Evolutionary conservation across 148 eudicot genomes (phyloP), one percentile per base, ranked within the genome.

Genomic region (Rhododendron williamsianum): DNA sequence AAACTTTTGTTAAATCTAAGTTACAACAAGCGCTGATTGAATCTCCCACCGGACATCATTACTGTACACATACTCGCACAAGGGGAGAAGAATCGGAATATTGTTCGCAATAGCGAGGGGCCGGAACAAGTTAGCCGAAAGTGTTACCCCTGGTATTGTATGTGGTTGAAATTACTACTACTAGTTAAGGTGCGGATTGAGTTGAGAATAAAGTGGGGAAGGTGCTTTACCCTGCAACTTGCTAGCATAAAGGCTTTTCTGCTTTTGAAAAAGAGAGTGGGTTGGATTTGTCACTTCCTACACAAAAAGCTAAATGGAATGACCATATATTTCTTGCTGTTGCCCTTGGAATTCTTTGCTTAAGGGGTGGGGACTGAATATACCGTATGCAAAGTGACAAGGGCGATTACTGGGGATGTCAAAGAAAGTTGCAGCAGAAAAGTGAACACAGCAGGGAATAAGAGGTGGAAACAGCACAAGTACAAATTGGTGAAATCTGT

Each of bases 201-300:
- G 54, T 38, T 81, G 74, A 87, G 91, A 92, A 91, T 93, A 91
- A 92, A 92, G 93, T 81, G 35, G 83, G 38, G 74, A 41, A 58
- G 80, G 86, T 86, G 90, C 92, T 89, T 90, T 92, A 52, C 76
- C 63, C 80, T 89, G 91, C 92, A 88, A 91, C 84, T 87, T 91
- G 90, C 88, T 83, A 86, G 87, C 87, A 87, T 69, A 88, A 82
- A 91, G 84, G 84, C 86, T 85, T 58, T 58, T 80, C 86, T 87
- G 80, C 87, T 90, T 90, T 92, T 71, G 86, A 60, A 88, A 87
- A 91, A 90, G 85, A 78, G 80, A 90, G 86, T 85, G 86, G 86
- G 91, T 23, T 71, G 81, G 80, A 86, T 71, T 88, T 90, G 92
- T 71, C 76, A 71, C 76, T 71, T 71, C 41, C 19, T 13, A 33